Percentiles rank a stretch among this genome's conserved stretches.
Evolutionary conservation across 805 yeast species (phyloP).

Genomic region (Yamadazyma scolyti): DNA sequence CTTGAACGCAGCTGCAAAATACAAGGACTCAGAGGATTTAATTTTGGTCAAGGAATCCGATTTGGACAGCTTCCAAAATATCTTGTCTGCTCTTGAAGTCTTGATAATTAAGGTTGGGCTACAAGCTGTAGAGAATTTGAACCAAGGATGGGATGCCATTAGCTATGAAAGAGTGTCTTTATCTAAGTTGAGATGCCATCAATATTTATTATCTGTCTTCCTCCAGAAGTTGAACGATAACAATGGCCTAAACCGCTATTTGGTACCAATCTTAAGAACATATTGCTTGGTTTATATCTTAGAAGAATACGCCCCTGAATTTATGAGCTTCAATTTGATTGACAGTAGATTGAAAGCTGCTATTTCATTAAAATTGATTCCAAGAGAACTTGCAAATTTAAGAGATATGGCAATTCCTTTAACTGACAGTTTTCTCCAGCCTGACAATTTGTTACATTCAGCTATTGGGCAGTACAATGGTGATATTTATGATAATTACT

Average conservation of each 20-base stretch:
- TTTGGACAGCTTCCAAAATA: constrained; percentile 20
- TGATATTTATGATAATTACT: constrained; percentile 77
- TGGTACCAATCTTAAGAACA: constrained; percentile 54
- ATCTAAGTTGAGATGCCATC: constrained; percentile 50
- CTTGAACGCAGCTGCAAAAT: constrained; percentile 26
- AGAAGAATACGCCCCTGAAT: constrained; percentile 68
- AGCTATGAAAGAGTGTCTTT: constrained; percentile 43
- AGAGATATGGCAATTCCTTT: constrained; percentile 71
- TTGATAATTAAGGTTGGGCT: constrained; percentile 37
- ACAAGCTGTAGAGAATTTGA: constrained; percentile 26
- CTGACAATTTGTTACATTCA: constrained; percentile 78
- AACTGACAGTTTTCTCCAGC: constrained; percentile 79
- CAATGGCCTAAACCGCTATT: constrained; percentile 37
- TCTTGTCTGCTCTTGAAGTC: constrained; percentile 32
- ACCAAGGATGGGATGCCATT: constrained; percentile 43
- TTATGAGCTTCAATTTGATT: constrained; percentile 46
- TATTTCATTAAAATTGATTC: constrained; percentile 17
- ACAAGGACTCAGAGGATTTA: constrained; percentile 14
- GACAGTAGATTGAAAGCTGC: constrained; percentile 3
- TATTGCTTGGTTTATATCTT: constrained; percentile 55
- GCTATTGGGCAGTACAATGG: constrained; percentile 81
- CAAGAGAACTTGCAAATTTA: constrained; percentile 21
- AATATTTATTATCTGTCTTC: constrained; percentile 42
- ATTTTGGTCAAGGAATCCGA: constrained; percentile 20
- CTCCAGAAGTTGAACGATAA: constrained; percentile 26